Evolutionary conservation across 495 filamentous ascomycete species (phyloP).

Genomic region (Podospora didyma): DNA sequence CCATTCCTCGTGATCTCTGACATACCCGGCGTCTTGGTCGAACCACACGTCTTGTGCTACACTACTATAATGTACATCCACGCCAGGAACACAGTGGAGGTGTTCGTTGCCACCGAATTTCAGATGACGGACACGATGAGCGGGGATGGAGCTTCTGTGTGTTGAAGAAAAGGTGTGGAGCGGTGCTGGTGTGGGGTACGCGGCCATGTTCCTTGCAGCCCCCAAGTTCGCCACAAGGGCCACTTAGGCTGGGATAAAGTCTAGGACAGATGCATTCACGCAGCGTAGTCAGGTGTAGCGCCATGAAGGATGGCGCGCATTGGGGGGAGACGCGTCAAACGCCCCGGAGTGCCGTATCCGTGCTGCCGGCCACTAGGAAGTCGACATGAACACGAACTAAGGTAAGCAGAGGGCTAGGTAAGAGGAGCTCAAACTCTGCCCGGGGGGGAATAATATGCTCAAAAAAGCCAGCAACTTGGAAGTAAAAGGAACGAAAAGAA

Average conservation of each 20-base stretch:
- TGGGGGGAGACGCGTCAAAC: not conserved
- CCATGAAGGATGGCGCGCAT: not conserved
- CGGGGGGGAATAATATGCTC: too few relatives aligned
- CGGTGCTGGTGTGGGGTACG: not conserved
- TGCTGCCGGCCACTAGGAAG: slow-evolving; percentile 13
- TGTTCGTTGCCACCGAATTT: too few relatives aligned
- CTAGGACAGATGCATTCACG: too few relatives aligned
- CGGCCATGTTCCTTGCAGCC: not conserved
- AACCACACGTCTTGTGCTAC: too few relatives aligned
- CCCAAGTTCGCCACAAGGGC: not conserved
- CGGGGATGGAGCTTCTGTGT: not conserved
- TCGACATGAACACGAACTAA: not conserved
- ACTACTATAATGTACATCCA: too few relatives aligned
- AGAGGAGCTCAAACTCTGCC: too few relatives aligned
- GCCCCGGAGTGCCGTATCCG: slow-evolving; percentile 25
- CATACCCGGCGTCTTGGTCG: too few relatives aligned
- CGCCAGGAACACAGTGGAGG: too few relatives aligned
- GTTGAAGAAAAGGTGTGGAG: not conserved
- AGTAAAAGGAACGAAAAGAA: too few relatives aligned
- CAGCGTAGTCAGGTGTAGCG: not conserved
- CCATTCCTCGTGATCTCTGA: not conserved
- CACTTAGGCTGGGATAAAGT: not conserved
- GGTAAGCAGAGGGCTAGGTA: not conserved
- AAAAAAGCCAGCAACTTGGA: too few relatives aligned
- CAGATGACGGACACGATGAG: too few relatives aligned